Evolutionary conservation across 2,329 filamentous ascomycete genomes (phyloP).

Genomic region (Nothophaeocryptopus gaeumannii): DNA sequence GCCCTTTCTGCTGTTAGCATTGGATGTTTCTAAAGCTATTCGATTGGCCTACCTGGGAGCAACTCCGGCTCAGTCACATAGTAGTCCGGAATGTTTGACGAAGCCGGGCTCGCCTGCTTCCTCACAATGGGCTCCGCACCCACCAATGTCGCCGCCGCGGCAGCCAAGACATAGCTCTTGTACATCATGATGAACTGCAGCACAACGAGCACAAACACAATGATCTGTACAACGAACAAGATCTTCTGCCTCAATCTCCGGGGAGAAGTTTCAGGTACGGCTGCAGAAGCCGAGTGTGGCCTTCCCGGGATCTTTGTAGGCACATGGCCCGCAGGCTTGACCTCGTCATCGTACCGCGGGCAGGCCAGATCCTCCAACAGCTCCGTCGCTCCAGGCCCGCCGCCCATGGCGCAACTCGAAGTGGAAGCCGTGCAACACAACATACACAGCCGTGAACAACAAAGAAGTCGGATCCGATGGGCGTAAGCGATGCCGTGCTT

Average conservation of each 20-base stretch:
- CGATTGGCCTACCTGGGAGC: slow-evolving; percentile 36
- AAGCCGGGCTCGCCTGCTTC: slow-evolving; percentile 17
- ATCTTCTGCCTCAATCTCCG: background rate
- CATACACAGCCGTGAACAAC: no score
- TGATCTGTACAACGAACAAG: slow-evolving; percentile 21
- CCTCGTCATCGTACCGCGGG: no score
- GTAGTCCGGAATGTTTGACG: slow-evolving; percentile 55
- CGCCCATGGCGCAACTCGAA: no score
- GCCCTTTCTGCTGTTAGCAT: slow-evolving; percentile 45
- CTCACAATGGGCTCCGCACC: slow-evolving; percentile 18
- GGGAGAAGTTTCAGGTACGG: no score
- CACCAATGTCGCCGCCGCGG: slow-evolving; percentile 18
- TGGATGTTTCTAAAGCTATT: background rate
- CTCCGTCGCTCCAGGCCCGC: no score
- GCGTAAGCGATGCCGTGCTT: no score
- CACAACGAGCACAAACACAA: slow-evolving; percentile 28
- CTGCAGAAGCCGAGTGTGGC: no score
- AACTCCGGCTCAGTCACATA: slow-evolving; percentile 61
- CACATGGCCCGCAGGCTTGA: no score
- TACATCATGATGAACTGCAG: slow-evolving; percentile 34
- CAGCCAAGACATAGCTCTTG: slow-evolving; percentile 31
- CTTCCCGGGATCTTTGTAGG: no score
- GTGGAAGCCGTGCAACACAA: no score
- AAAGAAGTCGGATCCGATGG: no score
- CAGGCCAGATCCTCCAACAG: no score